phyloP scores from a whole-genome alignment of 176 grass and related monocot species.

The Carex parvula region DNA sequence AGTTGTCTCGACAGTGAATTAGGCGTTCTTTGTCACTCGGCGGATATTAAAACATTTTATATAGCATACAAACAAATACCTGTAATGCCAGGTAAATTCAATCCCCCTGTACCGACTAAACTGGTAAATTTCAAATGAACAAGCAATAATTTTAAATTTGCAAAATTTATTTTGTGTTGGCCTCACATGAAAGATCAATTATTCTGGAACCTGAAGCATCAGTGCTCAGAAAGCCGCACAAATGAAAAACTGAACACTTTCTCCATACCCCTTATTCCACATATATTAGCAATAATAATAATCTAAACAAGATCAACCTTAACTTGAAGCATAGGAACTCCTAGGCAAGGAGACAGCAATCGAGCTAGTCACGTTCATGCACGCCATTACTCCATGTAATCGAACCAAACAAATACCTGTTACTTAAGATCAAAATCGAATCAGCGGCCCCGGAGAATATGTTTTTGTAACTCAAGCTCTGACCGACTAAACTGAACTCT shows the following conservation, averaged over 20 bases:
- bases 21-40: neutral
- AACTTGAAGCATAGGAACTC: neutral
- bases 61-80: too few relatives aligned
- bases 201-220: neutral
- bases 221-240: neutral
- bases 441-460: too few relatives aligned
- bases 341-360: neutral
- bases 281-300: neutral
- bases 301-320: neutral
- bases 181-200: neutral
- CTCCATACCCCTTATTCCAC: neutral
- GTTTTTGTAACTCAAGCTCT: too few relatives aligned
- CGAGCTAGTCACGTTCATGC: neutral
- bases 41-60: neutral
- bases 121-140: neutral
- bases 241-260: neutral
- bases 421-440: too few relatives aligned
- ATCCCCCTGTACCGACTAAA: neutral
- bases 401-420: too few relatives aligned
- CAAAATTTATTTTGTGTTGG: neutral
- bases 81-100: neutral
- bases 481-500: constrained; percentile 36
- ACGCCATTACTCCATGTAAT: neutral
- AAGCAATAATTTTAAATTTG: neutral
- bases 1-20: neutral